A percentile compares a stretch with the other conserved stretches of the same genome.
Conservation (phyloP, 305 asterid genomes). For the Nicotiana rustica region DNA sequence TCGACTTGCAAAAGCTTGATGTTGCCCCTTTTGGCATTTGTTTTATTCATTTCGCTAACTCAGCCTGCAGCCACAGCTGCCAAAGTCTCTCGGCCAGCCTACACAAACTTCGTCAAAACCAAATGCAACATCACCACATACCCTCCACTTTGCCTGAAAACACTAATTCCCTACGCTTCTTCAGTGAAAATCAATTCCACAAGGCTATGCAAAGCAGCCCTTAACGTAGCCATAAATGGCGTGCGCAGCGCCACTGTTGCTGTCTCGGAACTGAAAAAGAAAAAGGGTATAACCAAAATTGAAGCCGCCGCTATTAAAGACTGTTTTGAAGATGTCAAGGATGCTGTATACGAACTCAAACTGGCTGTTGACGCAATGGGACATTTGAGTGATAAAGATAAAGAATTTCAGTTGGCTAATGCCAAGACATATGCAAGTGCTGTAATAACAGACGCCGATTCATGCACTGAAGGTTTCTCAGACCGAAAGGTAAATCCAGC, state of each 20-base stretch:
- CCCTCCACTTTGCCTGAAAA: slow-evolving; percentile 54
- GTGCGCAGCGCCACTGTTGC: slow-evolving; percentile 48
- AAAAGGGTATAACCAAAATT: slow-evolving; percentile 41
- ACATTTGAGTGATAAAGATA: slow-evolving; percentile 48
- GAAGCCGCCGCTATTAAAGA: slow-evolving; percentile 59
- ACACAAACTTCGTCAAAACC: slow-evolving; percentile 52
- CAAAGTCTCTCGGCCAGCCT: neutral
- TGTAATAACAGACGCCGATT: slow-evolving; percentile 77
- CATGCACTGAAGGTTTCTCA: slow-evolving; percentile 63
- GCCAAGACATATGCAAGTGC: slow-evolving; percentile 84
- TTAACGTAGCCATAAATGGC: slow-evolving; percentile 52
- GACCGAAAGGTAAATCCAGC: slow-evolving; percentile 40
- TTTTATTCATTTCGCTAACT: slow-evolving; percentile 33
- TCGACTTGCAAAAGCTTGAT: neutral
- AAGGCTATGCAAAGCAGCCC: slow-evolving; percentile 65
- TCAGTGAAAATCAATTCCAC: slow-evolving; percentile 48
- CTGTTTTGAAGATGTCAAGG: slow-evolving; percentile 66
- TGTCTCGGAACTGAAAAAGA: slow-evolving; percentile 41
- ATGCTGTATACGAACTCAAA: slow-evolving; percentile 62
- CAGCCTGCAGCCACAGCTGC: slow-evolving; percentile 31
- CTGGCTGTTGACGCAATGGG: slow-evolving; percentile 56
- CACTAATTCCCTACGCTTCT: slow-evolving; percentile 64
- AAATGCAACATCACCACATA: slow-evolving; percentile 64
- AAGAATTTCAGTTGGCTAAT: slow-evolving; percentile 62
- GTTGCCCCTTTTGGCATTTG: neutral